Evolutionary conservation across 805 yeast species (phyloP).

Genomic region (Candida koratica): DNA sequence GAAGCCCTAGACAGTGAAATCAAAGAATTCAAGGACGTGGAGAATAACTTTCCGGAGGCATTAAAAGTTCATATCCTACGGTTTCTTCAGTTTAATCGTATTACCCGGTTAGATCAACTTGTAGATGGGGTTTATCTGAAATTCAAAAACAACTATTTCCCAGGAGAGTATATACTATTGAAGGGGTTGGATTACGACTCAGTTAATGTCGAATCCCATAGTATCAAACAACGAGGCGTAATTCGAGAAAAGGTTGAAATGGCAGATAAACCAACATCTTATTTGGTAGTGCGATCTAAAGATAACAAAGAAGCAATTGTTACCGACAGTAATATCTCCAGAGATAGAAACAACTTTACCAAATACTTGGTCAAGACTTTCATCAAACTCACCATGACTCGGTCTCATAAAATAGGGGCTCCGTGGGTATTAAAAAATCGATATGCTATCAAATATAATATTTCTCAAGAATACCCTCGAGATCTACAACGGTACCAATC

Average conservation of each 20-base stretch:
- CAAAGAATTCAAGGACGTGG: conserved; percentile 56
- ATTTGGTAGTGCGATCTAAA: conserved; percentile 59
- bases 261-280: conserved; percentile 52
- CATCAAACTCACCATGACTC: conserved; percentile 68
- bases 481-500: conserved; percentile 43
- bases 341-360: conserved; percentile 85
- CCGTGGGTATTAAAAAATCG: conserved; percentile 91
- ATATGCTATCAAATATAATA: conserved; percentile 66
- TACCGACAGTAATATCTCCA: conserved; percentile 65
- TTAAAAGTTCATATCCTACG: conserved; percentile 89
- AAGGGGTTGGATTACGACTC: conserved; percentile 30
- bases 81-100: conserved; percentile 74
- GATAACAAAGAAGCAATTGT: conserved; percentile 61
- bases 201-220: conserved; percentile 11
- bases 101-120: conserved; percentile 76
- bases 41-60: conserved; percentile 82
- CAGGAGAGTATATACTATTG: conserved; percentile 80
- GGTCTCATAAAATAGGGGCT: conserved; percentile 83
- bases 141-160: conserved; percentile 81
- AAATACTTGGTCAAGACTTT: conserved; percentile 89
- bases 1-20: conserved; percentile 80
- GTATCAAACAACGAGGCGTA: conserved; percentile 48
- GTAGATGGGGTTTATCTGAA: conserved; percentile 81
- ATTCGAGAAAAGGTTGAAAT: conserved; percentile 84
- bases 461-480: conserved; percentile 56